Percentiles rank a stretch among this genome's conserved stretches.
Conservation (phyloP, 129 eudicot genomes). For the Flaveria brownii region DNA sequence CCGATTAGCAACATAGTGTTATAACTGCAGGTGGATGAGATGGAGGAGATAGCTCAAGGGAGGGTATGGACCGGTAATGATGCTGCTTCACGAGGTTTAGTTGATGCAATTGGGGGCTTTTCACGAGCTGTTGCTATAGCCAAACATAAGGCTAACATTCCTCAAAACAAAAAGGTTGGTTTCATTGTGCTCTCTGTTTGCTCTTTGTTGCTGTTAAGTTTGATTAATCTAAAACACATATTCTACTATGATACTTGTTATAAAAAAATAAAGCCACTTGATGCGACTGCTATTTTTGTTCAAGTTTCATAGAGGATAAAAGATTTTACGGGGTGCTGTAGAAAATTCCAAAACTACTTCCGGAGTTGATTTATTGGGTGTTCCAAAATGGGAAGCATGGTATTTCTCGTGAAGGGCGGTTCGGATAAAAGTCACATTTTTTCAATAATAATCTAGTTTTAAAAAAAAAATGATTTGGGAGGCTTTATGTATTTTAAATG, state of each 20-base stretch:
- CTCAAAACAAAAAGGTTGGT: constrained; percentile 59
- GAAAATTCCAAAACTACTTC: neutral
- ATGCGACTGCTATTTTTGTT: neutral
- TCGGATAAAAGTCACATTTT: no score
- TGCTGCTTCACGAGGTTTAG: constrained; percentile 82
- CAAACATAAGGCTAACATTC: constrained; percentile 80
- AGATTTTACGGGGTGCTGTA: neutral
- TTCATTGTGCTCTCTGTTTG: neutral
- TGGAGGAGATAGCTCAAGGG: constrained; percentile 94
- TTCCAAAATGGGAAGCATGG: no score
- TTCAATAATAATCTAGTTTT: no score
- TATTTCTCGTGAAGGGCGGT: no score
- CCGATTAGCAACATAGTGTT: constrained; percentile 12
- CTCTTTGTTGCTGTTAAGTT: neutral
- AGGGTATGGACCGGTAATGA: constrained; percentile 85
- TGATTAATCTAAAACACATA: neutral
- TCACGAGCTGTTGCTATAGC: constrained; percentile 91
- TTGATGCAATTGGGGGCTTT: constrained; percentile 91
- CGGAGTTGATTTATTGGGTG: no score
- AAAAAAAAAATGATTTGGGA: no score
- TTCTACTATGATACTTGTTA: no score
- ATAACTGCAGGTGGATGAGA: constrained; percentile 43
- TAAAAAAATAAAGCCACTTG: no score
- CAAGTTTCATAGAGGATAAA: neutral
- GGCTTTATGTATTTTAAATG: no score